Base-by-base conservation (phyloP, 2,329 filamentous ascomycete genomes). In the Plectosphaerella sp. region DNA sequence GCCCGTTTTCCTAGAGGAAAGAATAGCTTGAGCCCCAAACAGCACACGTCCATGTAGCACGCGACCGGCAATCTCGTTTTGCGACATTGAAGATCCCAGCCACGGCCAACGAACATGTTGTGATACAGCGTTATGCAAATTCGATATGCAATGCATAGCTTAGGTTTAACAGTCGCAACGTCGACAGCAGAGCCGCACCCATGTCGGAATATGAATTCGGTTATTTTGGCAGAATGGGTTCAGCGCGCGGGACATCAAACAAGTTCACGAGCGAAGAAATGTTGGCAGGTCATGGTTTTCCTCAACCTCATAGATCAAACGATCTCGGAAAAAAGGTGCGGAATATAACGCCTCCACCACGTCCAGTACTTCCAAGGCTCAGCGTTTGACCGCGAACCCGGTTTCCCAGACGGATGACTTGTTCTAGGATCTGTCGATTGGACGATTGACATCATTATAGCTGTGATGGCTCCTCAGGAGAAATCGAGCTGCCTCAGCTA, bases 341-440 rank as follows among this genome's bases (percentile, higher is more conserved):
- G 88, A 93, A 93, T 93, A 91, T 92, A 84, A 84, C 82, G 82
- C 80, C 86, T 78, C 75, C 76, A 72, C 59, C 70, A 68, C 68
- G 73, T 75, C 74, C 74, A 41, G 37, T 20, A 18, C 41, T 20
- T 20, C 76, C 80, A 78, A 80, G 83, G 81, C 82, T 90, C 86
- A 86, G 75, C 77, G 79, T 78, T 72, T 74, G 62, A 74, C 69
- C 72, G 80, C 85, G 85, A 89, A 78, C 83, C 82, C 79, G 81
- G 82, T 79, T 78, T 74, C 75, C 72, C 72, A 71, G 75, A 70
- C 76, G 18, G 47, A 51, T 77, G 73, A 72, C 75, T 94, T 82
- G 65, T 71, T 96, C 87, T 95, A 71, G 89, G 87, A 94, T 86
- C 89, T 94, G 91, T 96, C 90, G 88, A 91, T 89, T 84, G 87